These are phyloP conservation scores for Drosera spatulata DNA, from an alignment of 179 eudicot genomes.

Conservation along the genomic window DNA sequence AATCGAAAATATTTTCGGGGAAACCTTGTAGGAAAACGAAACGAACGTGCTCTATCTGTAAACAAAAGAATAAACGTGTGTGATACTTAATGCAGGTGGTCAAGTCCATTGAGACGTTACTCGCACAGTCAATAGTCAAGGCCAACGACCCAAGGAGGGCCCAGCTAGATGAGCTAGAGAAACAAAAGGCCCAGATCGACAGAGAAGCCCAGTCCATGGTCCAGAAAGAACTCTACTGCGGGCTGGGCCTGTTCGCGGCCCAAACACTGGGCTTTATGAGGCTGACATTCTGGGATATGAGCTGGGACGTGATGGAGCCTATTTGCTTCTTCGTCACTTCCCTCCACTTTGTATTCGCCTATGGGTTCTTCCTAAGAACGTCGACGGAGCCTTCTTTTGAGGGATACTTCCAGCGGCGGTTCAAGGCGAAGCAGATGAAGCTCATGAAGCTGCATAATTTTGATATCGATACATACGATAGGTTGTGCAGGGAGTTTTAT, in stretches of 20 bases:
- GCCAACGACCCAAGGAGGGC: slow-evolving; percentile 47
- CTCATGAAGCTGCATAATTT: slow-evolving; percentile 35
- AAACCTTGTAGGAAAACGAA: no score
- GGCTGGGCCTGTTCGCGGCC: slow-evolving; percentile 39
- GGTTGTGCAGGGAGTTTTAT: slow-evolving; percentile 1
- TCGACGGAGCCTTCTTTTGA: slow-evolving; percentile 52
- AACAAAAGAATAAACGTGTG: no score
- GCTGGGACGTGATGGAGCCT: slow-evolving; percentile 80
- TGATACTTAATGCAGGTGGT: slow-evolving; percentile 33
- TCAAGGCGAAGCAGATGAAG: slow-evolving; percentile 39
- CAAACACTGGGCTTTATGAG: slow-evolving; percentile 61
- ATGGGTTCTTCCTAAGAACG: slow-evolving; percentile 42
- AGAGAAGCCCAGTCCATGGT: slow-evolving; percentile 30
- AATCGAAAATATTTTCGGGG: no score
- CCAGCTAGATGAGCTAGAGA: slow-evolving; percentile 32
- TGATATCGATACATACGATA: slow-evolving; percentile 27
- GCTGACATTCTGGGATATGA: slow-evolving; percentile 63
- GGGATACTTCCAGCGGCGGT: slow-evolving; percentile 37
- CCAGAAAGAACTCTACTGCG: slow-evolving; percentile 35
- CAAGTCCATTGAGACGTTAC: slow-evolving; percentile 33
- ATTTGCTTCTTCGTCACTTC: slow-evolving; percentile 57
- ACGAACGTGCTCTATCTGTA: no score
- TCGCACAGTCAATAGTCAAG: slow-evolving; percentile 20
- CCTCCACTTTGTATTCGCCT: slow-evolving; percentile 37
- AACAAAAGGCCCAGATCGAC: slow-evolving; percentile 34